A percentile compares a stretch with the other conserved stretches of the same genome.
phyloP scores from a whole-genome alignment of 441 rosid species.

The Eutrema salsugineum region DNA sequence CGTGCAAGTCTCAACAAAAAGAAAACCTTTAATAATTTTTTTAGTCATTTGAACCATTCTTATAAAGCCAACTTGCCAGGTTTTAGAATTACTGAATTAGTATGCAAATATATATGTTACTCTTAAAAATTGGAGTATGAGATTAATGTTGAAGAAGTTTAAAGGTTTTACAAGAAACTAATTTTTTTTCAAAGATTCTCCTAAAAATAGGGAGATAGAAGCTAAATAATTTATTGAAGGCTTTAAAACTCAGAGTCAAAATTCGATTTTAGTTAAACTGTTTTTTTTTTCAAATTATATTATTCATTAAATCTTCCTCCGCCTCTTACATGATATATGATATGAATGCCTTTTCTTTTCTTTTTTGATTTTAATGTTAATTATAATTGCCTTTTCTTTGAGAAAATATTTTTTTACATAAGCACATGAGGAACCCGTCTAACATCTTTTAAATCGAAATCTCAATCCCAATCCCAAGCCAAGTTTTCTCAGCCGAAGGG shows the following conservation, averaged over 20 bases:
- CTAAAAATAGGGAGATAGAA: too few species aligned
- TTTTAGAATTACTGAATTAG: background rate
- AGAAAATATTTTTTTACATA: background rate
- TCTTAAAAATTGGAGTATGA: too few species aligned
- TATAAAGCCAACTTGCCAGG: constrained; percentile 2
- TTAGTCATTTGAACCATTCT: constrained; percentile 6
- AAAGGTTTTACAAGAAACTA: too few species aligned
- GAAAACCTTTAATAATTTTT: background rate
- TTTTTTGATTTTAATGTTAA: too few species aligned
- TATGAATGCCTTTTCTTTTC: background rate
- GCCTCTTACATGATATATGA: background rate
- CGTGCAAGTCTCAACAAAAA: constrained; percentile 30
- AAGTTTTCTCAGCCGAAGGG: too few species aligned
- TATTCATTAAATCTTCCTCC: background rate
- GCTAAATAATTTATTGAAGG: background rate
- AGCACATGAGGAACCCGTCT: too few species aligned
- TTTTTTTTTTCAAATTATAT: background rate
- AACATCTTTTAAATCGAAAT: too few species aligned
- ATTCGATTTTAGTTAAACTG: background rate
- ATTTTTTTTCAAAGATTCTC: too few species aligned
- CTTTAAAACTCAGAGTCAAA: background rate
- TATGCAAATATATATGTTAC: too few species aligned
- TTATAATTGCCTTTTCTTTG: background rate
- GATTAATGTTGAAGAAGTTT: too few species aligned
- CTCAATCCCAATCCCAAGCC: too few species aligned